Evolutionary conservation across 805 yeast species (phyloP), one percentile per base, ranked within the genome.

Genomic region (Wickerhamomyces subpelliculosus): DNA sequence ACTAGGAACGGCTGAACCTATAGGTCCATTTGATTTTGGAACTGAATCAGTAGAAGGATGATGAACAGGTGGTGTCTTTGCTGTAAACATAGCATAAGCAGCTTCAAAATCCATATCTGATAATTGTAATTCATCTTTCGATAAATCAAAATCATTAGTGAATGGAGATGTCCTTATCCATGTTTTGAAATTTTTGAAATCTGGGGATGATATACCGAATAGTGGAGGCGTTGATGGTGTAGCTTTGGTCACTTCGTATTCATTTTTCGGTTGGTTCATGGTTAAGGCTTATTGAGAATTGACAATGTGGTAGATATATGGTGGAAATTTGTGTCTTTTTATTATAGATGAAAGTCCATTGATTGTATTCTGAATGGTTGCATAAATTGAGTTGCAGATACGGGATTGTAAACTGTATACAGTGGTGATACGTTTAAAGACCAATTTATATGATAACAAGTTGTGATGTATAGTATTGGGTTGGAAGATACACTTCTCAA

Each of bases 71-170:
- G 28, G 26, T 10, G 25, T 27, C 16, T 17, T 36, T 26, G 20
- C 46, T 5, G 55, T 52, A n/a, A 54, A 32, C 4, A 54, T 35
- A 2, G 53, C 57, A 41, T 54, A 54, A 1, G 59, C 59, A 2
- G 52, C 32, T 20, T 54, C 59, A 32, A 54, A 54, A 32, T 54
- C 59, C 47, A 54, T 39, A n/a, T 53, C 52, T 1, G 47, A 36
- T 11, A 49, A 31, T 26, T 41, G 39, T 18, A 40, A 11, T 25
- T 38, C 40, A 1, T 27, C 39, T 8, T 24, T 24, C 8, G 17
- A 4, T 2, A 16, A 13, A 14, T 36, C 28, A 13, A 16, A 17
- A 21, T 41, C 42, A 11, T 22, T n/a, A 4, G 17, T 35, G 25
- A 27, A 31, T 19, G 32, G 23, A 7, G 39, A 36, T 3, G 36